Base-by-base conservation (phyloP, 306 rosid species). In the Vigna mungo region DNA sequence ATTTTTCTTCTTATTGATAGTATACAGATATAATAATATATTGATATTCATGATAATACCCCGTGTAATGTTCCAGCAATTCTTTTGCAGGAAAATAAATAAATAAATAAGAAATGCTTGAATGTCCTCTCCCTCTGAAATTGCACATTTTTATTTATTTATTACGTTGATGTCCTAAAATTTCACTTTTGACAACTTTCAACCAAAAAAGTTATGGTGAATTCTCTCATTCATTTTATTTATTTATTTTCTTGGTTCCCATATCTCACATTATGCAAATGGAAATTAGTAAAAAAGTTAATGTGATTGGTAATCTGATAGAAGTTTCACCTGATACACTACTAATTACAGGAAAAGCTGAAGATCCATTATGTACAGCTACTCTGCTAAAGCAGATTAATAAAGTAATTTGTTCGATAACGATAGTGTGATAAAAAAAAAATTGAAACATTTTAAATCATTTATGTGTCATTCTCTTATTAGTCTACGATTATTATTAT, bases 61-160 rank as follows among this genome's bases (percentile, higher is more conserved):
- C 47, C 15, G 9, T 71, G 72, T 46, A 71, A 48, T 59, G 21
- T 59, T 81, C 69, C 55, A 68, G 67, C 66, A 72, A 67, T 59
- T 58, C 66, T 81, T 47, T 49, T 56, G 58, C 72, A 74, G 21
- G 55, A 34, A 43, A 65, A 20, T 20, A 53, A 6, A 13, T 15
- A 3, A 34, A 7, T 18, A 53, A 16, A 21, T 13, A 25, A 37
- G 16, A 25, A 37, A 34, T 66, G 76, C 66, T 55, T 77, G 51
- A 23, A 52, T 68, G 54, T 9, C 60, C 56, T 78, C 73, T 66
- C 37, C 44, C 16, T 13, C 1, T 54, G 71, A 32, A 53, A 71
- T 23, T 61, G 10, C 12, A 41, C 27, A 43, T 82, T 48, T 63
- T 72, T 30, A n/a, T 36, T 27, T 27, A 0, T 71, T 71, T 44